phyloP scores from a whole-genome alignment of 805 yeast species.

The Saccharomycopsis olivae region DNA sequence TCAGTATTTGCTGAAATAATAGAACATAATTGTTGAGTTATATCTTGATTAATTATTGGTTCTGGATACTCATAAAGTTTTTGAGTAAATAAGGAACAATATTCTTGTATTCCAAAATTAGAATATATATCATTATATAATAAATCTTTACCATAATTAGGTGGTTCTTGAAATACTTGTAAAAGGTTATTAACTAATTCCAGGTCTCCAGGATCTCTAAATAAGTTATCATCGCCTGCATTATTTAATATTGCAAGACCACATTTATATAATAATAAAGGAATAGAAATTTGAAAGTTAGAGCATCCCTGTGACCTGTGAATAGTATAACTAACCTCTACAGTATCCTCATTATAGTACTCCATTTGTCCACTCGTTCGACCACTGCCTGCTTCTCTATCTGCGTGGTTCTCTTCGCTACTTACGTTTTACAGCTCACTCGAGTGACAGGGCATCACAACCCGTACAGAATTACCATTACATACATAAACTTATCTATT shows the following conservation, averaged over 20 bases:
- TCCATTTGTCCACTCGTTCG: too few relatives aligned
- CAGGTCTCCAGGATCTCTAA: slow-evolving; percentile 3
- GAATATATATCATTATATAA: background rate
- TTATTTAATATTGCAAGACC: background rate
- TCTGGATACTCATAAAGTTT: slow-evolving; percentile 5
- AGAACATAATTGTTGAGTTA: slow-evolving; percentile 6
- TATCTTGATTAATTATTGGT: slow-evolving; percentile 8
- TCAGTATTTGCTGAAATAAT: slow-evolving; percentile 2
- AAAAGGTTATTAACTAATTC: background rate
- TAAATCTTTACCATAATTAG: background rate
- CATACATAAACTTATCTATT: too few relatives aligned
- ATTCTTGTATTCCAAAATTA: slow-evolving; percentile 1
- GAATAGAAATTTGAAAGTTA: background rate
- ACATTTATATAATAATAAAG: background rate
- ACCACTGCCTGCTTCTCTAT: too few relatives aligned
- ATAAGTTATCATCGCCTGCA: slow-evolving; percentile 1
- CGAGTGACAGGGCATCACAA: too few relatives aligned
- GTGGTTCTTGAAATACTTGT: background rate
- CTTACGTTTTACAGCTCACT: too few relatives aligned
- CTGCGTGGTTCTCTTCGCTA: too few relatives aligned
- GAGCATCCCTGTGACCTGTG: background rate
- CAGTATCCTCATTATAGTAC: background rate
- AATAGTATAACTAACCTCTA: background rate
- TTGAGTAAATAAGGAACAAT: slow-evolving; percentile 8
- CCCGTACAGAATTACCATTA: too few relatives aligned